Conservation (phyloP, 306 rosid species). For the Casuarina equisetifolia region DNA sequence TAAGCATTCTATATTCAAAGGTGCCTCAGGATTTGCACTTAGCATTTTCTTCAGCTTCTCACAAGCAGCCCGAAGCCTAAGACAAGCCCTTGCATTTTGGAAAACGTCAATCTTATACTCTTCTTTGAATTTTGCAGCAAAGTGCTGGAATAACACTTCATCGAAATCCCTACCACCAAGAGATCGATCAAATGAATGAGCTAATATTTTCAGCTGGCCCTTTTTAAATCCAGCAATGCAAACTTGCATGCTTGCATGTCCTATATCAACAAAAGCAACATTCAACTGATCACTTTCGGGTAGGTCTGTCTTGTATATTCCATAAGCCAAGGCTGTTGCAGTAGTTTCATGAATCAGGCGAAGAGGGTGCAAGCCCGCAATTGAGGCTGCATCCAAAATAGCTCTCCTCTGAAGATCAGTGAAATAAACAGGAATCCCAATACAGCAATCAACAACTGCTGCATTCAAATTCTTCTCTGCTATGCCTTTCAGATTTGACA, state of each 20-base stretch:
- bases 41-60: slow-evolving; percentile 95
- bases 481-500: slow-evolving; percentile 73
- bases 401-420: slow-evolving; percentile 96
- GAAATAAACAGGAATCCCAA: slow-evolving; percentile 90
- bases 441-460: slow-evolving; percentile 87
- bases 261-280: slow-evolving; percentile 91
- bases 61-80: slow-evolving; percentile 80
- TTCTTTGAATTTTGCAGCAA: slow-evolving; percentile 72
- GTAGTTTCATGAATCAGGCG: slow-evolving; percentile 87
- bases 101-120: slow-evolving; percentile 82
- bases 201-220: slow-evolving; percentile 82
- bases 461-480: slow-evolving; percentile 82
- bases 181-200: slow-evolving; percentile 83
- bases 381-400: slow-evolving; percentile 82
- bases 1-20: slow-evolving; percentile 86
- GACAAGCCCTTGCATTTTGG: slow-evolving; percentile 83
- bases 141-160: slow-evolving; percentile 75
- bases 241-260: slow-evolving; percentile 96
- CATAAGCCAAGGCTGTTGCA: slow-evolving; percentile 93
- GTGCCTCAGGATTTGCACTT: slow-evolving; percentile 92
- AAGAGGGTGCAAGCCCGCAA: slow-evolving; percentile 91
- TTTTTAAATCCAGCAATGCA: slow-evolving; percentile 89
- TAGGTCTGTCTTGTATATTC: slow-evolving; percentile 91
- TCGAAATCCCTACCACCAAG: slow-evolving; percentile 97
- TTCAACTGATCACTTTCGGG: slow-evolving; percentile 81